Evolutionary conservation across 192 early-diverging fungal genomes (phyloP), one percentile per base, ranked within the genome.

Genomic region (Allomyces arbusculus): DNA sequence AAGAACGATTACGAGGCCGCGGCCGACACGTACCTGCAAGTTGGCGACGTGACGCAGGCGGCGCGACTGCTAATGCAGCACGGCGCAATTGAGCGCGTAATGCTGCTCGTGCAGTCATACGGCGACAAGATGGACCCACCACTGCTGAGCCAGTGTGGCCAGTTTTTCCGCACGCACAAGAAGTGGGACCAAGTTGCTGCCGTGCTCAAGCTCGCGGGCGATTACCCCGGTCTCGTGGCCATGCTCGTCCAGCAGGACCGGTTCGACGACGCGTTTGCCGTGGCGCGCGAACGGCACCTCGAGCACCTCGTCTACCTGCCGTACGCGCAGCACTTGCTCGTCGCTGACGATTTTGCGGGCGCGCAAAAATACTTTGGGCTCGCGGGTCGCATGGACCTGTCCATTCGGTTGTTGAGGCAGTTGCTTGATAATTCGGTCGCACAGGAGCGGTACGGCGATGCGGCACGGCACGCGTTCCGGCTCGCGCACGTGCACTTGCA

Each of bases 211-310:
- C 82, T 79, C 67, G 68, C 80, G 72, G 77, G 77, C 5, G 78
- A 82, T 58, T 72, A 80, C 6, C 67, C 61, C 22, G 72, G 77
- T 23, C 67, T 84, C 45, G 63, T 84, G 10, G 50, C 63, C 3
- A 65, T 82, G 33, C 74, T 78, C 61, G 71, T 81, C 28, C 78
- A 80, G 63, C 62, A 76, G 23, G 64, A 76, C 61, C 76, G 80
- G 40, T 84, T 78, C 76, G 80, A 82, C 9, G 78, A 82, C 22
- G 82, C 79, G 0, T 84, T 84, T 67, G 65, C 68, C 58, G 67
- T 84, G 14, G 74, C 67, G 26, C 50, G 50, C 11, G 82, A 84
- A 43, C 72, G 66, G 8, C 72, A 79, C 61, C 82, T 80, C 12
- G 74, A 82, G 43, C 72, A 64, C 24, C 68, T 73, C 26, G 63